These are phyloP conservation scores for Terana coerulea DNA, from an alignment of 768 basidiomycete species.

Conservation along the genomic window DNA sequence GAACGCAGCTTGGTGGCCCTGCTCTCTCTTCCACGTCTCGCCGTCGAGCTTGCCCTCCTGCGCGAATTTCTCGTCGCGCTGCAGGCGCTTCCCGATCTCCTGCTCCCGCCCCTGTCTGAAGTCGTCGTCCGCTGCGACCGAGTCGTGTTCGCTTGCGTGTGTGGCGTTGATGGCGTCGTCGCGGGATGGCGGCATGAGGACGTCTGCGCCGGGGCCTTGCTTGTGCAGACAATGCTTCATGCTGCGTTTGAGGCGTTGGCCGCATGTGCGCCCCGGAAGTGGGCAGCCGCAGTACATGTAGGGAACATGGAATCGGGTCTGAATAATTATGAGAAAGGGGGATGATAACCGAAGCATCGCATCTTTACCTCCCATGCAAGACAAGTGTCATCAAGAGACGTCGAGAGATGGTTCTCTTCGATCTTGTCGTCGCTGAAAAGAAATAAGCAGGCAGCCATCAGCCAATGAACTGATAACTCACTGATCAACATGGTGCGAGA, in stretches of 20 bases:
- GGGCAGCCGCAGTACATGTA: conserved; percentile 65
- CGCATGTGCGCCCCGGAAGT: conserved; percentile 41
- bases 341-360: conserved; percentile 21
- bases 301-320: conserved; percentile 44
- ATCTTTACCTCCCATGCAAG: conserved; percentile 48
- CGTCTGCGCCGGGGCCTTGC: conserved; percentile 1
- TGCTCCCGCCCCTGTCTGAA: conserved; percentile 19
- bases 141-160: conserved; percentile 49
- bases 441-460: not conserved
- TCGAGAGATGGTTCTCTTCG: conserved; percentile 40
- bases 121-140: conserved; percentile 10
- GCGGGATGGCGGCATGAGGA: conserved; percentile 29
- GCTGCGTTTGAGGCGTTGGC: conserved; percentile 38
- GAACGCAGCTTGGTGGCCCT: conserved; percentile 32
- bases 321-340: not conserved
- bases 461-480: conserved; percentile 26
- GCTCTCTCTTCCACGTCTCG: too few relatives aligned
- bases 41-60: conserved; percentile 20
- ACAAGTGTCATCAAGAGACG: conserved; percentile 47
- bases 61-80: conserved; percentile 25
- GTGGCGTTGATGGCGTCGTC: conserved; percentile 43
- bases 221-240: conserved; percentile 15
- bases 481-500: conserved; percentile 53
- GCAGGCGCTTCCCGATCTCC: conserved; percentile 25
- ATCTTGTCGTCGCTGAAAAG: conserved; percentile 44